Evolutionary conservation across 2,329 filamentous ascomycete species (phyloP), one percentile per base, ranked within the genome.

Genomic region (Dactylellina parvicollis): DNA sequence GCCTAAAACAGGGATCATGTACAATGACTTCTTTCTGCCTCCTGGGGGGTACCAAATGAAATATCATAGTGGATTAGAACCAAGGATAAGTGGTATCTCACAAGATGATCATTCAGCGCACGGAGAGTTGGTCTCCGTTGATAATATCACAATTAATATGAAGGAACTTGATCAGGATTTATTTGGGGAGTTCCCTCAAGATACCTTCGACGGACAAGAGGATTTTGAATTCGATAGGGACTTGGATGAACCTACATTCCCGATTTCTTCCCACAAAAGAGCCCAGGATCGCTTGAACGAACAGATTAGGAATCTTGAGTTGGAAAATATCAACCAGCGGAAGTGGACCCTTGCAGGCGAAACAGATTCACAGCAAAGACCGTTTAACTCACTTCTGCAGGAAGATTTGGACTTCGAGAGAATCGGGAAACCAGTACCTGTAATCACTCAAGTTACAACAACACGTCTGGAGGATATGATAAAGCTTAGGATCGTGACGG

Each of bases 361-460:
- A 84, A 93, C 93, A 3, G 86, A 88, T 52, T 94, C 92, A 1
- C 85, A 85, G 0, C 92, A 95, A 76, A 87, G 95, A 34, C 95
- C 95, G 0, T 80, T 92, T 60, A 98, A 99, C 83, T 97, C 94
- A 0, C 86, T 99, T 1, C 87, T 99, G 0, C 93, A 98, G 79
- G 88, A 98, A 82, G 92, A 98, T 78, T 86, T 99, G 24, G 94
- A 98, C 76, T 99, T 98, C 79, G 95, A 99, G 82, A 89, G 96
- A 78, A 88, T 92, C 20, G 95, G 95, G 79, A 99, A 98, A 80
- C 94, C 95, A 0, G 90, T 98, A 0, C 92, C 94, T 1, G 91
- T 98, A 73, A 92, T 97, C 80, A 98, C 95, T 0, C 89, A 91
- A 42, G 93, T 97, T 80, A 85, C 96, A 40, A 96, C 89, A 60